A percentile compares a stretch with the other conserved stretches of the same genome.
Conservation (phyloP, 805 yeast genomes). For the Lachancea sp. region DNA sequence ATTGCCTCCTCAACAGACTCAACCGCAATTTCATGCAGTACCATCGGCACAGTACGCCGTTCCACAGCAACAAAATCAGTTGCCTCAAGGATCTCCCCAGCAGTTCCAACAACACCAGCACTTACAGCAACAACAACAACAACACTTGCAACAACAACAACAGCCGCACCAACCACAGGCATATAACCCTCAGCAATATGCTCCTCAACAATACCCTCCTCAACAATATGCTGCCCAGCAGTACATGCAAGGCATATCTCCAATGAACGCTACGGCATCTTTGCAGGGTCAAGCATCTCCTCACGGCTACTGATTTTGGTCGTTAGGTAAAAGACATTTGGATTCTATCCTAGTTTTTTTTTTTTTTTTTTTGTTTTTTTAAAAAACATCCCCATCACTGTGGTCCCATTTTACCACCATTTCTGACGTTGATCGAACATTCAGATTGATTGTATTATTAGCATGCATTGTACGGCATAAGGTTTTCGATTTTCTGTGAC, state of each 20-base stretch:
- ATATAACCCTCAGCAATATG: constrained; percentile 2
- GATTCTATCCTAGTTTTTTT: neutral
- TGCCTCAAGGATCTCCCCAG: constrained; percentile 3
- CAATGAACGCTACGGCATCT: constrained; percentile 13
- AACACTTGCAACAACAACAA: neutral
- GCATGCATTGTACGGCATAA: neutral
- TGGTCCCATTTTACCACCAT: neutral
- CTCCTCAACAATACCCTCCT: constrained; percentile 6
- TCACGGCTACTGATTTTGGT: constrained; percentile 6
- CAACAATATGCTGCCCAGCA: constrained; percentile 4
- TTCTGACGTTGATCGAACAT: neutral
- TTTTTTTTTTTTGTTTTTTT: constrained; percentile 4
- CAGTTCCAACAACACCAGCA: constrained; percentile 12
- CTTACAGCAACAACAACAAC: constrained; percentile 18
- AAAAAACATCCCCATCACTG: neutral
- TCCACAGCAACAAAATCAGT: constrained; percentile 29
- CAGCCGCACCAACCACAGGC: neutral
- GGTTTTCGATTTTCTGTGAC: neutral
- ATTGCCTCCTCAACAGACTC: constrained; percentile 25
- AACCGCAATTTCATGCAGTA: constrained; percentile 28
- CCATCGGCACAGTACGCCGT: constrained; percentile 18
- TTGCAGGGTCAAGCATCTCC: constrained; percentile 8
- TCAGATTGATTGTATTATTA: neutral
- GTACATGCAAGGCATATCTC: constrained; percentile 1
- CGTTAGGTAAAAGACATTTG: neutral